Evolutionary conservation across 768 basidiomycete species (phyloP), one percentile per base, ranked within the genome.

Genomic region (Pulveroboletus ravenelii): DNA sequence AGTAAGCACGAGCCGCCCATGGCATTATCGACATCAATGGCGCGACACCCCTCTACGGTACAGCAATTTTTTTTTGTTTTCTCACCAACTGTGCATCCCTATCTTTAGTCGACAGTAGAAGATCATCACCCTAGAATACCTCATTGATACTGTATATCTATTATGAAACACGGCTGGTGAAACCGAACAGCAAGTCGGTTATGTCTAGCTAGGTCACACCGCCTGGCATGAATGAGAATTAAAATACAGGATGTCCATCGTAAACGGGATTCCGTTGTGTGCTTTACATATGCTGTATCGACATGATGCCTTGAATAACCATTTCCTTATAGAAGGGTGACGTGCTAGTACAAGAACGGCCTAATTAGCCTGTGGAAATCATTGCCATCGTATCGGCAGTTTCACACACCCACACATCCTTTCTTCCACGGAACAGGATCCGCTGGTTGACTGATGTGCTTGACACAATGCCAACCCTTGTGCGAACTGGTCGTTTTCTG

Each of bases 231-330:
- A 46, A 53, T 31, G 46, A 35, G 36, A 41, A 43, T 25, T 39
- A 41, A 53, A 61, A 59, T 61, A 62, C 64, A 59, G 40, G 48
- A 41, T 31, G 47, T 49, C 51, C 66, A 57, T 46, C 51, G 35
- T 61, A 53, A 52, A 55, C 49, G 39, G 45, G 27, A 13, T 52
- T 40, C 30, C 36, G 3, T 52, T 63, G 63, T 36, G 47, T 54
- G 54, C 27, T 62, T 50, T 64, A 64, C 57, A 62, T 64, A 50
- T 64, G 62, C 45, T 62, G 45, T 62, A 40, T 39, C 53, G 41
- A 51, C 53, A 51, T 17, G 53, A 64, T 62, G 55, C 53, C 44
- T 37, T 18, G 47, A 62, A 60, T 61, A 64, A 51, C 44, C 15
- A 25, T 15, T 53, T 48, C 30, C 7, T 37, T n/a, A 45, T 34